phyloP scores from a whole-genome alignment of 495 filamentous ascomycete genomes.

The Gamarada debralockiae region DNA sequence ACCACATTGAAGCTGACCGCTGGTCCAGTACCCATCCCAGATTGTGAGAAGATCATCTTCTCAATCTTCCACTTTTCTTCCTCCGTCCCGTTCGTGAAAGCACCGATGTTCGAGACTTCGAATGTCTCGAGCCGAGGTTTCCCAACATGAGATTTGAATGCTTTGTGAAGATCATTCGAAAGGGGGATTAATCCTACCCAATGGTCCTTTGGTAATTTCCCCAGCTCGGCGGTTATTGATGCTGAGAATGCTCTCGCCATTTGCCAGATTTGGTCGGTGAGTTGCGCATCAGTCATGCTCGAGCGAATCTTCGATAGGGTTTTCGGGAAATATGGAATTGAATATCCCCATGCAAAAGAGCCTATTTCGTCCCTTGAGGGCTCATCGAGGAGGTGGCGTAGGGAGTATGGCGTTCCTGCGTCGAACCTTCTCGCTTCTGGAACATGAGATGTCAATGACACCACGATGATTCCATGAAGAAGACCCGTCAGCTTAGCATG shows the following conservation, averaged over 20 bases:
- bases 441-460: slow-evolving; percentile 15
- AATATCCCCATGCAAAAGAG: slow-evolving; percentile 19
- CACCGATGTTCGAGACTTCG: slow-evolving; percentile 25
- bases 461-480: slow-evolving; percentile 18
- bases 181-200: slow-evolving; percentile 18
- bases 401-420: slow-evolving; percentile 9
- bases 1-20: slow-evolving; percentile 14
- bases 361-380: slow-evolving; percentile 13
- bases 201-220: slow-evolving; percentile 17
- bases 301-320: slow-evolving; percentile 14
- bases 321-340: slow-evolving; percentile 5
- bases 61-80: slow-evolving; percentile 17
- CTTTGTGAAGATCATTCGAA: slow-evolving; percentile 15
- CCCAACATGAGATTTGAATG: slow-evolving; percentile 16
- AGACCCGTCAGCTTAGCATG: slow-evolving; percentile 26
- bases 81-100: slow-evolving; percentile 6
- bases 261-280: slow-evolving; percentile 2
- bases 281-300: background rate
- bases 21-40: background rate
- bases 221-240: slow-evolving; percentile 17
- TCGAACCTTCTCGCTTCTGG: slow-evolving; percentile 12
- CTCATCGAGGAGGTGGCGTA: slow-evolving; percentile 14
- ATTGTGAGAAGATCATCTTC: slow-evolving; percentile 13
- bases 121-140: slow-evolving; percentile 23
- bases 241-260: slow-evolving; percentile 8